These are phyloP conservation scores for Hymenotorrendiella dingleyae DNA, from an alignment of 2,329 filamentous ascomycete genomes.

Conservation along the genomic window DNA sequence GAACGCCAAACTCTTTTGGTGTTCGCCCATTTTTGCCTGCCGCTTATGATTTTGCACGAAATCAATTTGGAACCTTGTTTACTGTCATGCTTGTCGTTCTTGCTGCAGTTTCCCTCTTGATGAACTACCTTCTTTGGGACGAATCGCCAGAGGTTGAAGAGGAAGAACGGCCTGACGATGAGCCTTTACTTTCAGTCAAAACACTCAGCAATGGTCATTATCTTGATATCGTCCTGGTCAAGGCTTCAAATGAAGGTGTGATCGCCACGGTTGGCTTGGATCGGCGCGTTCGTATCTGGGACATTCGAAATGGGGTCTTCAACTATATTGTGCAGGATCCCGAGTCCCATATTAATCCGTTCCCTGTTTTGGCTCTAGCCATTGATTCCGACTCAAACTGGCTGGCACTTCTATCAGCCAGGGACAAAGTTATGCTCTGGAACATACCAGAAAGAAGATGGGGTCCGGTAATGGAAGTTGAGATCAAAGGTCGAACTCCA, in stretches of 20 bases:
- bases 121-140: conserved; percentile 69
- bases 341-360: conserved; percentile 37
- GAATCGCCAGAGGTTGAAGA: conserved; percentile 40
- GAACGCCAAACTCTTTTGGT: conserved; percentile 44
- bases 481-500: conserved; percentile 52
- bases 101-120: conserved; percentile 61
- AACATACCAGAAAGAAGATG: conserved; percentile 51
- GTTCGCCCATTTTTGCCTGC: conserved; percentile 46
- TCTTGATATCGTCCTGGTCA: conserved; percentile 63
- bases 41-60: conserved; percentile 61
- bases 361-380: conserved; percentile 56
- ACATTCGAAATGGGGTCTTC: conserved; percentile 39
- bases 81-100: conserved; percentile 57
- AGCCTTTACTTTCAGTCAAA: conserved; percentile 51
- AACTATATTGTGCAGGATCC: conserved; percentile 35
- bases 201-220: conserved; percentile 57
- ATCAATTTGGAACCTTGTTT: conserved; percentile 53
- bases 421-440: conserved; percentile 56
- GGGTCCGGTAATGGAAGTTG: conserved; percentile 47
- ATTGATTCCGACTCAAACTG: conserved; percentile 60
- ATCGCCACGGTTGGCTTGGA: conserved; percentile 68
- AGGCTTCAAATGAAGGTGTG: conserved; percentile 56
- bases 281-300: conserved; percentile 61
- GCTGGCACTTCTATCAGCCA: conserved; percentile 59
- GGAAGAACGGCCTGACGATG: conserved; percentile 38